Evolutionary conservation across 192 early-diverging fungal species (phyloP), one percentile per base, ranked within the genome.

Genomic region (Coemansia sp.): DNA sequence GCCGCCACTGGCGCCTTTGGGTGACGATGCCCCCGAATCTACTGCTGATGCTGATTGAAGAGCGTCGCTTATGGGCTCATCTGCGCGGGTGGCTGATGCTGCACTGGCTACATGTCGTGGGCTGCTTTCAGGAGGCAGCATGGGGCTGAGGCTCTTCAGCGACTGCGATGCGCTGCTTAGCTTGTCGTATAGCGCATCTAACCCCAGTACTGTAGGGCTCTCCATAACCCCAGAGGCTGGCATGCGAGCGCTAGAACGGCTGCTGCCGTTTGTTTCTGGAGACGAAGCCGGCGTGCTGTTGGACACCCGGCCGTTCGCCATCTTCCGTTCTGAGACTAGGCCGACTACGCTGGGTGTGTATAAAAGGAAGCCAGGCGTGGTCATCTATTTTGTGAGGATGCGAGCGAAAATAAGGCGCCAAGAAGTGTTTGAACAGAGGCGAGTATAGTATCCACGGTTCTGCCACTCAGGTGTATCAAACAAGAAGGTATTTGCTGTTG

Each of bases 121-220:
- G 48, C 28, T 28, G 48, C 57, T 47, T 2, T 52, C 37, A 21
- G 60, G 36, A 19, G 68, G 64, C 46, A 57, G 48, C 25, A 64
- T 65, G 11, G 76, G 63, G 59, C 64, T 67, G 23, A 72, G 64
- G 37, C 65, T 64, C 49, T 68, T 79, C 26, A 79, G 61, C 4
- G 76, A 60, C 26, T 70, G 60, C 5, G 76, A 79, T 12, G 61
- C 76, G 40, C 58, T 69, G 64, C 64, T 79, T 25, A 79, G 67
- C 37, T 59, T 66, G 12, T 73, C 64, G 40, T 79, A 79, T 12
- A 79, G 49, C 37, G 34, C 65, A 53, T 79, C 76, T 64, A 79
- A 67, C 57, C 72, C 71, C 42, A 66, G 66, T 14, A 61, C 62
- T 15, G 71, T 52, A 23, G 65, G 34, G 21, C 58, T 68, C 4